Percentiles rank a stretch among this genome's conserved stretches.
phyloP scores from a whole-genome alignment of 1,284 basidiomycete species.

The Puccinia triticina region DNA sequence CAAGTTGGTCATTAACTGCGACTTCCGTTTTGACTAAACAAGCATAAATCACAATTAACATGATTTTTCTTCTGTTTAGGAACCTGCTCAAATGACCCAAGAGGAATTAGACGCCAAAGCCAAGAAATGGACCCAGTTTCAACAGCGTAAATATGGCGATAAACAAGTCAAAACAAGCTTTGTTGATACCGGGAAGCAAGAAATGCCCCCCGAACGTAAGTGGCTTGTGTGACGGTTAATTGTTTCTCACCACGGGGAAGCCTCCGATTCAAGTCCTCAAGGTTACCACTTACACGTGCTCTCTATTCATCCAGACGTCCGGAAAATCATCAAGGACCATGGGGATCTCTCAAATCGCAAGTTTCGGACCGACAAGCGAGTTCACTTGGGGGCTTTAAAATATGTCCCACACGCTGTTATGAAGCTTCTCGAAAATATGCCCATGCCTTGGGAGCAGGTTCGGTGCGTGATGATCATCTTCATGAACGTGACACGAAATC shows the following conservation, averaged over 20 bases:
- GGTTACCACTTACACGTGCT: background rate
- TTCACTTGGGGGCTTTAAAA: slow-evolving; percentile 95
- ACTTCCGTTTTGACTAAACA: too few species aligned
- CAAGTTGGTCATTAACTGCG: slow-evolving; percentile 29
- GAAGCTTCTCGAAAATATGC: slow-evolving; percentile 98
- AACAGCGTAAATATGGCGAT: slow-evolving; percentile 84
- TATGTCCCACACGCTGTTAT: slow-evolving; percentile 99
- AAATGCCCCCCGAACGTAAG: slow-evolving; percentile 77
- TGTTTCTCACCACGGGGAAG: slow-evolving; percentile 66
- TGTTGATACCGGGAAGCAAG: slow-evolving; percentile 88
- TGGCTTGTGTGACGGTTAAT: slow-evolving; percentile 63
- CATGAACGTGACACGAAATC: slow-evolving; percentile 28
- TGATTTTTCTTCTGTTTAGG: slow-evolving; percentile 45
- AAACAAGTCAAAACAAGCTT: slow-evolving; percentile 79
- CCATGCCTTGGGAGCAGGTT: slow-evolving; percentile 85
- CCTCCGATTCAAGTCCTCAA: slow-evolving; percentile 62
- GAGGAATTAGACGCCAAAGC: slow-evolving; percentile 81
- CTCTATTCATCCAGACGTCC: slow-evolving; percentile 49
- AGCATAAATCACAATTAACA: background rate
- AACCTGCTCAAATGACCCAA: slow-evolving; percentile 66
- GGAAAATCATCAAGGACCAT: slow-evolving; percentile 61
- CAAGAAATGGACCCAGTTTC: slow-evolving; percentile 91
- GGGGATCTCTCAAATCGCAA: slow-evolving; percentile 62
- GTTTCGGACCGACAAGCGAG: slow-evolving; percentile 98
- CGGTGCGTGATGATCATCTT: slow-evolving; percentile 25